Percentiles rank a stretch among this genome's conserved stretches.
Conservation (phyloP, 768 basidiomycete species). For the Steccherinum ochraceum region DNA sequence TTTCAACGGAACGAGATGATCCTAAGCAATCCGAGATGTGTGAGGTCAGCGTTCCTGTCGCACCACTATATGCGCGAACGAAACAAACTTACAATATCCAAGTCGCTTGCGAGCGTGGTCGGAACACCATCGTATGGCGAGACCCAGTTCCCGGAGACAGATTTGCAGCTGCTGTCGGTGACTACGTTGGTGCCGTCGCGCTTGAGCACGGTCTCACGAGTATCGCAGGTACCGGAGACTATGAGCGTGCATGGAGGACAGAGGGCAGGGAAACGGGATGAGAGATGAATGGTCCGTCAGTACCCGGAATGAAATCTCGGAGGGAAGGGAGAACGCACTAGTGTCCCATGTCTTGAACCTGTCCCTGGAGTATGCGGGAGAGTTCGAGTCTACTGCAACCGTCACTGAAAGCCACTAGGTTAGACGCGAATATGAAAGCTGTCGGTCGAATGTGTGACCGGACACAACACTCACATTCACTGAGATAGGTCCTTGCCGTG, state of each 20-base stretch:
- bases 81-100: conserved; percentile 39
- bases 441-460: background rate
- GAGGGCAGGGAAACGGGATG: background rate
- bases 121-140: conserved; percentile 45
- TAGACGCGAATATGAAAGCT: background rate
- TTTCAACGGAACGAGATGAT: conserved; percentile 50
- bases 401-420: conserved; percentile 19
- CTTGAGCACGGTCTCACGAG: conserved; percentile 37
- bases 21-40: conserved; percentile 24
- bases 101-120: conserved; percentile 37
- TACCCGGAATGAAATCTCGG: no score
- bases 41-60: background rate
- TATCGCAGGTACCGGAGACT: conserved; percentile 48
- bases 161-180: conserved; percentile 30
- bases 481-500: conserved; percentile 17
- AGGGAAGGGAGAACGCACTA: conserved; percentile 25
- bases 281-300: background rate
- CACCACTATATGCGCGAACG: background rate
- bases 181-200: conserved; percentile 33
- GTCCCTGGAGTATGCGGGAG: conserved; percentile 33
- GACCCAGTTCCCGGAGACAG: conserved; percentile 46
- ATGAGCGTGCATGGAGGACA: background rate
- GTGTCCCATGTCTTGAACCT: conserved; percentile 44
- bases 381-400: conserved; percentile 36
- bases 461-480: conserved; percentile 13